Conservation (phyloP, 108 stramenopile genomes). For the Pelagomonas calceolata region DNA sequence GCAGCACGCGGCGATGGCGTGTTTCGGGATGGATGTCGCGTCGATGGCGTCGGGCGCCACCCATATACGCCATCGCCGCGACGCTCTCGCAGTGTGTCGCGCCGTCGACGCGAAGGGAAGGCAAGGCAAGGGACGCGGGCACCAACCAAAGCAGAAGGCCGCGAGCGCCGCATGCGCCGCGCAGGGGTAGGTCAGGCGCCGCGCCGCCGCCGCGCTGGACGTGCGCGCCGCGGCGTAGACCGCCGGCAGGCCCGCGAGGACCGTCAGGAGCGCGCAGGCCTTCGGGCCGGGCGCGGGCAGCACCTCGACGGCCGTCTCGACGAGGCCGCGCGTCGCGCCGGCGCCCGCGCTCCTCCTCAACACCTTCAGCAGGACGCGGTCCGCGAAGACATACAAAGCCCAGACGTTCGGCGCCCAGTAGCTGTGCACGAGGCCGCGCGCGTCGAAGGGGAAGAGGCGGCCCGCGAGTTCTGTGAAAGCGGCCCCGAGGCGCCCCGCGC, state of each 20-base stretch:
- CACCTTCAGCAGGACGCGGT: constrained; percentile 31
- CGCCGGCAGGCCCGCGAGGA: not conserved
- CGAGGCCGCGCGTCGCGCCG: too few species aligned
- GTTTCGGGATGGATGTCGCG: too few species aligned
- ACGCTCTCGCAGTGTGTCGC: too few species aligned
- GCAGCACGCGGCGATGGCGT: constrained; percentile 30
- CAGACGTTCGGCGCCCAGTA: constrained; percentile 97
- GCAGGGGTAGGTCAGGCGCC: constrained; percentile 2
- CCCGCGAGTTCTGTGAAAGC: constrained; percentile 54
- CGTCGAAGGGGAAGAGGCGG: constrained; percentile 85
- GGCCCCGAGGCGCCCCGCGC: constrained; percentile 13
- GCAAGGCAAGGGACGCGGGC: too few species aligned
- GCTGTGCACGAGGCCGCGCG: constrained; percentile 81
- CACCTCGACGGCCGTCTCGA: not conserved
- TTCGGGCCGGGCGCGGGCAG: not conserved
- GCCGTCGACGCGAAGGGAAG: too few species aligned
- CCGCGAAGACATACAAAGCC: constrained; percentile 66
- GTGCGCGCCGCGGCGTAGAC: too few species aligned
- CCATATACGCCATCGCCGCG: too few species aligned
- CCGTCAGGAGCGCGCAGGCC: not conserved
- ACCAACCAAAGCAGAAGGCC: not conserved
- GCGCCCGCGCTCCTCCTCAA: not conserved
- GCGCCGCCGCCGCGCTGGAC: not conserved
- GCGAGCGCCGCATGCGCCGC: too few species aligned
- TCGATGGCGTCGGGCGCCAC: too few species aligned